Base-by-base conservation (phyloP, 352 stramenopile species). In the Lagenidium sp. region DNA sequence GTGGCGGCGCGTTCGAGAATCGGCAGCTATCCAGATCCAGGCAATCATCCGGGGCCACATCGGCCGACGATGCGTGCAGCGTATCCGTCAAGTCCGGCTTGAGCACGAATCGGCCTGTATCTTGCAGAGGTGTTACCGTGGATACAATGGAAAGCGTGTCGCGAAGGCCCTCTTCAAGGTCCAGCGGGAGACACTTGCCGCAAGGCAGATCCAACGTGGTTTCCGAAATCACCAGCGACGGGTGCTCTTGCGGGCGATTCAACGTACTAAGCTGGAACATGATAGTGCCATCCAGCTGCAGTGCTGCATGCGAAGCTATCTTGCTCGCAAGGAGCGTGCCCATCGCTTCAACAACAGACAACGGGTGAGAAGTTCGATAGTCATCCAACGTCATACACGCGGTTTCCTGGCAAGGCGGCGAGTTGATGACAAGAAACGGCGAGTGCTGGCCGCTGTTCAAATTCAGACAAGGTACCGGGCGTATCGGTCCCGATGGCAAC, bases 81-180 rank as follows among this genome's bases (percentile, higher is more conserved):
- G 41, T 24, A 52, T 56, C n/a, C 61, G 64, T 0, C 69, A 51
- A n/a, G 42, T 25, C 2, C 65, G 55, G 34, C 53, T 73, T 15
- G 68, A 90, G 50, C 42, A 85, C 26, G 47, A 66, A 1, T 54
- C 61, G 2, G 80, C 63, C 1, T 55, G 37, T 19, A 36, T 85
- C 1, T 36, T 94, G 16, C 82, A 94, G 49, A 69, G 70, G 3
- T 83, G 63, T 38, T 94, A 90, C 36, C 76, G 82, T 15, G 82
- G 82, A 0, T 92, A 86, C 49, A 78, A 50, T 8, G 82, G 82
- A 12, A 87, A 88, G 41, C 73, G 68, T 19, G 47, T 92, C 8
- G 60, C 58, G 6, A 58, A 61, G 36, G 57, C 73, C 4, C 64
- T 94, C 2, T 89, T 90, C 44, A 55, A 60, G 18, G 75, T 70